phyloP scores from a whole-genome alignment of 768 basidiomycete species.

The Hygrophoropsis aurantiaca region DNA sequence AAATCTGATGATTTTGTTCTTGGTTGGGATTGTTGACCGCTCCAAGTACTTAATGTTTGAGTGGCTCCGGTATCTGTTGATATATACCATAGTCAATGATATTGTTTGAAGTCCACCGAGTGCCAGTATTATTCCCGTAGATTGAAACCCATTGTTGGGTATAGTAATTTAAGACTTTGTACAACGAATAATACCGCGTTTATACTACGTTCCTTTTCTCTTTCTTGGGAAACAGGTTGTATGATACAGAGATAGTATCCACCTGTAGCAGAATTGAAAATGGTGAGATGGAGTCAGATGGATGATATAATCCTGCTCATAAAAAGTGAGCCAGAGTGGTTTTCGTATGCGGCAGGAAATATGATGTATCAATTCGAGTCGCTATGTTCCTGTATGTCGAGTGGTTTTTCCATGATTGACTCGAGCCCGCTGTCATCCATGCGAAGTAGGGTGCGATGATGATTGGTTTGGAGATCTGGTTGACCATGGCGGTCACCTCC shows the following conservation, averaged over 20 bases:
- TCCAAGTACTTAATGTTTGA: no score
- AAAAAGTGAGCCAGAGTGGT: no score
- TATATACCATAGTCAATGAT: no score
- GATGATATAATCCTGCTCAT: constrained; percentile 13
- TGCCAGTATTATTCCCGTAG: no score
- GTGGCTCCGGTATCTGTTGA: no score
- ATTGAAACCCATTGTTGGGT: neutral
- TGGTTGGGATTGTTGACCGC: constrained; percentile 74
- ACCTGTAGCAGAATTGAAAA: no score
- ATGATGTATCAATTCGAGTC: no score
- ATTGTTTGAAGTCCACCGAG: no score
- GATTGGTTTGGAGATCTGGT: constrained; percentile 23
- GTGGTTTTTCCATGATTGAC: constrained; percentile 7
- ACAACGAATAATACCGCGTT: neutral
- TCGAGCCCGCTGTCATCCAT: constrained; percentile 16
- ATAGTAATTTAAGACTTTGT: neutral
- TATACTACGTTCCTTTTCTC: constrained; percentile 1
- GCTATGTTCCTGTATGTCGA: neutral
- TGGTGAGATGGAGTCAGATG: constrained; percentile 5
- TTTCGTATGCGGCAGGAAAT: no score
- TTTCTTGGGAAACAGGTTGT: no score
- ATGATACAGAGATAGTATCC: no score
- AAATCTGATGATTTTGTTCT: constrained; percentile 49
- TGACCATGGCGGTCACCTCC: constrained; percentile 41
- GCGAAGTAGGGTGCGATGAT: neutral